Evolutionary conservation across 2,329 filamentous ascomycete genomes (phyloP).

Genomic region (Monilinia polystroma): DNA sequence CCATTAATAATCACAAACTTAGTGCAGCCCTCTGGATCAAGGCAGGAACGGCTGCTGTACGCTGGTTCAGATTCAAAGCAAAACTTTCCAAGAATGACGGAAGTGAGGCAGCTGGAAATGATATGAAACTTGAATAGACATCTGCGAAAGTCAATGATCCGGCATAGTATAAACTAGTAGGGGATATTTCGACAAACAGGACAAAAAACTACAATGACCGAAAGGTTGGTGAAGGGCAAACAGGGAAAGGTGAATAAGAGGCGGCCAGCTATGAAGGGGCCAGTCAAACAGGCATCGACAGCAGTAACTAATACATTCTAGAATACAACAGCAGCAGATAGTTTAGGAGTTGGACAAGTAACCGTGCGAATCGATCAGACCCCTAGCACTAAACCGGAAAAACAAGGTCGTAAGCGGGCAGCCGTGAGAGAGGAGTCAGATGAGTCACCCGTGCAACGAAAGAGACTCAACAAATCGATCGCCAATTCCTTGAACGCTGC

Average conservation of each 20-base stretch:
- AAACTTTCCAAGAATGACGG: not conserved
- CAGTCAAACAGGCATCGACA: not conserved
- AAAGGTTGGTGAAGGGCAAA: not conserved
- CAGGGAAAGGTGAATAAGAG: not conserved
- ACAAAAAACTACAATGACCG: not conserved
- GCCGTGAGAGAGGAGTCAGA: not conserved
- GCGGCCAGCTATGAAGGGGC: not conserved
- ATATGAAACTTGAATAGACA: not conserved
- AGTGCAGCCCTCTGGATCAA: not conserved
- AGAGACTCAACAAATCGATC: not conserved
- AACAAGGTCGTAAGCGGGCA: not conserved
- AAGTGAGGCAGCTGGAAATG: not conserved
- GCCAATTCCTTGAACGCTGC: not conserved
- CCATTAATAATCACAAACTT: not conserved
- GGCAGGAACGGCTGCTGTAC: not conserved
- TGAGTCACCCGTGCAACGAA: not conserved
- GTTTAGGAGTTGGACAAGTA: not conserved
- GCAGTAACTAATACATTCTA: not conserved
- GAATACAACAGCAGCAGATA: not conserved
- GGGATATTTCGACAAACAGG: no score
- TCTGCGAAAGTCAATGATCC: not conserved
- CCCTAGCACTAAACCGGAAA: not conserved
- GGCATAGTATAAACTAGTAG: no score
- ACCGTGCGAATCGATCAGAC: not conserved
- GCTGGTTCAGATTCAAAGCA: conserved; percentile 1